Conservation (phyloP, 73 alveolate genomes). For the Tetrahymena malaccensis region DNA sequence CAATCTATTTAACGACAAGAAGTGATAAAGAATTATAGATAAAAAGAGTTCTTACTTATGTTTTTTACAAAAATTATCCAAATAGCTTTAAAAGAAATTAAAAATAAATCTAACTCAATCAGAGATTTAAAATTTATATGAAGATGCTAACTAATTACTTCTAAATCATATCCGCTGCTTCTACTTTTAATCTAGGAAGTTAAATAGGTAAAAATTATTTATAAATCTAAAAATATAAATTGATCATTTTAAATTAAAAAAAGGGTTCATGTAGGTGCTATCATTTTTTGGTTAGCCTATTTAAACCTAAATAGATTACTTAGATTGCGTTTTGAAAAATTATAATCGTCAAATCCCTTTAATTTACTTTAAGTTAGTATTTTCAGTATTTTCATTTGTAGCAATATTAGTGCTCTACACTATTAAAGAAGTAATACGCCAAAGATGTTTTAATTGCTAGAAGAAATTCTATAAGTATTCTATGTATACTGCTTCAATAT, state of each 20-base stretch:
- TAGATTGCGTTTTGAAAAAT: background rate
- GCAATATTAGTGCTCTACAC: background rate
- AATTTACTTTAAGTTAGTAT: background rate
- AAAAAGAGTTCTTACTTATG: background rate
- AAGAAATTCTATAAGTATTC: background rate
- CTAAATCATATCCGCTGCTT: background rate
- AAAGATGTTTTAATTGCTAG: no score
- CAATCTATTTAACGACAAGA: background rate
- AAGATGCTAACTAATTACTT: background rate
- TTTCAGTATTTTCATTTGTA: background rate
- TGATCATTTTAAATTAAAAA: background rate
- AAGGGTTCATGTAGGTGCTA: background rate
- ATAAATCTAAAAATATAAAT: no score
- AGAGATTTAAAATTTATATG: no score
- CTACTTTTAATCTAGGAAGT: background rate
- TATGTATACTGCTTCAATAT: background rate
- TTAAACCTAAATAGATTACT: background rate
- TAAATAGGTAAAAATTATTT: background rate
- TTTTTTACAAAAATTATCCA: background rate
- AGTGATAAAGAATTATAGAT: background rate
- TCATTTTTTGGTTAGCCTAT: background rate
- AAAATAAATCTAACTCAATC: no score
- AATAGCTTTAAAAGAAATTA: no score
- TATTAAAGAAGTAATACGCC: background rate
- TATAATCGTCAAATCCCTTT: background rate